Evolutionary conservation across 495 filamentous ascomycete species (phyloP).

Genomic region (Gamarada debralockiae): DNA sequence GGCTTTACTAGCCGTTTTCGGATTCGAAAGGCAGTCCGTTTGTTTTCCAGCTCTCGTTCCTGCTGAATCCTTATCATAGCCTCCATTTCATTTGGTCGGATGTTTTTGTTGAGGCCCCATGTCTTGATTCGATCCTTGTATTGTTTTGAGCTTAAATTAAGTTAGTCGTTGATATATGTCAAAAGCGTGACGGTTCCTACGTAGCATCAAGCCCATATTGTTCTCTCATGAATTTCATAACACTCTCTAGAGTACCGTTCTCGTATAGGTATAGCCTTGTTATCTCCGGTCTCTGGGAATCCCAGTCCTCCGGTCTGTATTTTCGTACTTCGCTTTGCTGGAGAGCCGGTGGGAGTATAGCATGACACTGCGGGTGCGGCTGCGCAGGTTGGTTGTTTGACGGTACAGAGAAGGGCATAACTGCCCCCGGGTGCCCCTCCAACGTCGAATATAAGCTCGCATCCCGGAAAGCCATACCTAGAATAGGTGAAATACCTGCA

Average conservation of each 20-base stretch:
- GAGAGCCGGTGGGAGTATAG: not conserved
- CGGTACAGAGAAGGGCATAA: not conserved
- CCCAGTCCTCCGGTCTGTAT: not conserved
- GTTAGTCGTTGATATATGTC: not conserved
- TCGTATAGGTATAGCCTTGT: constrained; percentile 1
- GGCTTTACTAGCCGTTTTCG: not conserved
- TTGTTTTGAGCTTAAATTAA: constrained; percentile 10
- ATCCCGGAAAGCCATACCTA: not conserved
- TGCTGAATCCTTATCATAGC: constrained; percentile 26
- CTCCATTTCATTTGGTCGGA: constrained; percentile 28
- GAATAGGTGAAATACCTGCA: no score
- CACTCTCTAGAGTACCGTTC: not conserved
- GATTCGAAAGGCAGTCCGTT: constrained; percentile 3
- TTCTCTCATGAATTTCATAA: constrained; percentile 1
- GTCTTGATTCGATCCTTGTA: constrained; percentile 6
- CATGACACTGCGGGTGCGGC: not conserved
- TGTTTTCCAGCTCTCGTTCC: constrained; percentile 8
- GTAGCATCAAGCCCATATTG: constrained; percentile 1
- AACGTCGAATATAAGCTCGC: not conserved
- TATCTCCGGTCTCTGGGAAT: not conserved
- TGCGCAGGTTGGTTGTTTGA: not conserved
- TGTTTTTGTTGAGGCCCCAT: constrained; percentile 30
- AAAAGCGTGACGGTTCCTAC: not conserved
- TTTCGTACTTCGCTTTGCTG: constrained; percentile 1
- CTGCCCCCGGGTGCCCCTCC: not conserved